Conservation (phyloP, 1,139 yeast species). For the Yamadazyma diospyri region DNA sequence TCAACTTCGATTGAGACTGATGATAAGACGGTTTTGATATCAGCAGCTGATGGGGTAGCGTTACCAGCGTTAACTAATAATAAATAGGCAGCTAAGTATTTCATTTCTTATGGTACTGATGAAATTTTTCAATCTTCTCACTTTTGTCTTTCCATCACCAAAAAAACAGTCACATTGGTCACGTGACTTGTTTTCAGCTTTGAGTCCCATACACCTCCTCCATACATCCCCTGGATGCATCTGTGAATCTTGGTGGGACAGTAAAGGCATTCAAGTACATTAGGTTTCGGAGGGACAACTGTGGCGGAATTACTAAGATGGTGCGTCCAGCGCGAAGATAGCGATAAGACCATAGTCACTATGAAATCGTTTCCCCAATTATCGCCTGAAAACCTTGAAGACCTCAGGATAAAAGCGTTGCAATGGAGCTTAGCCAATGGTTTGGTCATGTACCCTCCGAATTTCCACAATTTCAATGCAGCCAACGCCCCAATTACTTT, state of each 20-base stretch:
- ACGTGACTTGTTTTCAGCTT: no score
- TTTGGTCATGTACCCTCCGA: conserved; percentile 69
- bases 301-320: no score
- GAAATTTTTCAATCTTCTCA: conserved; percentile 6
- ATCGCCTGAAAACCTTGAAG: conserved; percentile 21
- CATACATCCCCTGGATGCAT: no score
- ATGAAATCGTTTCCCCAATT: conserved; percentile 33
- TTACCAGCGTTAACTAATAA: conserved; percentile 67
- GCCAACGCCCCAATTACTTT: conserved; percentile 82
- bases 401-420: conserved; percentile 41
- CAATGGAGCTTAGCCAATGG: conserved; percentile 86
- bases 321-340: conserved; percentile 1
- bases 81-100: conserved; percentile 69
- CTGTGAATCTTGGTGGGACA: no score
- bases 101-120: conserved; percentile 26
- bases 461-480: conserved; percentile 44
- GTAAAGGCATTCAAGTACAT: no score
- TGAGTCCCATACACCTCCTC: no score
- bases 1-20: conserved; percentile 96
- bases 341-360: background rate
- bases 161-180: conserved; percentile 7
- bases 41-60: conserved; percentile 85
- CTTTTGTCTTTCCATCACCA: conserved; percentile 1
- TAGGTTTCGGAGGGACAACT: no score
- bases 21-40: conserved; percentile 83